These are phyloP conservation scores for Globisporangium middletonii DNA, from an alignment of 352 stramenopile species.

Conservation along the genomic window DNA sequence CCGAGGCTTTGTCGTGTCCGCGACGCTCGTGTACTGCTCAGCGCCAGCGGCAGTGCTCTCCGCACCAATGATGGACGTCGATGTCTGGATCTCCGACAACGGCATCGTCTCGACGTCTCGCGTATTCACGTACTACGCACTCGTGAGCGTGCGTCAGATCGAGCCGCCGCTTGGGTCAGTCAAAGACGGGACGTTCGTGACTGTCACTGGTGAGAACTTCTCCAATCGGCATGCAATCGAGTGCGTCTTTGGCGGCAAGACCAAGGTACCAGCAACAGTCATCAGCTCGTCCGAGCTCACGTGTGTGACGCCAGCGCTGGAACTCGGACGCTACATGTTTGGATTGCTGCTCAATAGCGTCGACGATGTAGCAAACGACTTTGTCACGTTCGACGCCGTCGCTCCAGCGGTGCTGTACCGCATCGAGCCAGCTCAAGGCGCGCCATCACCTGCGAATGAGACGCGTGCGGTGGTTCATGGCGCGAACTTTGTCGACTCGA, in stretches of 20 bases:
- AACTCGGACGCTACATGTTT: conserved; percentile 21
- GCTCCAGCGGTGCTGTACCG: conserved; percentile 22
- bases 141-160: conserved; percentile 10
- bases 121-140: conserved; percentile 19
- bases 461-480: conserved; percentile 30
- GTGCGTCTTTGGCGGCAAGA: conserved; percentile 28
- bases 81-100: conserved; percentile 33
- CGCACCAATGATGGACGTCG: conserved; percentile 7
- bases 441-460: conserved; percentile 13
- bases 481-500: conserved; percentile 45
- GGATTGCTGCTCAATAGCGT: conserved; percentile 21
- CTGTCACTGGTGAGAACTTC: conserved; percentile 20
- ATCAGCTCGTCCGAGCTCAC: conserved; percentile 4
- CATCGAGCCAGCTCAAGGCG: conserved; percentile 22
- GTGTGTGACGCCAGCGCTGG: conserved; percentile 25
- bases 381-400: conserved; percentile 29
- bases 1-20: conserved; percentile 18
- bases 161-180: conserved; percentile 24
- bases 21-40: conserved; percentile 16
- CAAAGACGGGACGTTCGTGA: conserved; percentile 24
- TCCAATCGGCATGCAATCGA: conserved; percentile 11
- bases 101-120: conserved; percentile 16
- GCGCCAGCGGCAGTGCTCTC: conserved; percentile 13
- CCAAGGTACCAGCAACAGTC: conserved; percentile 6
- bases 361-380: conserved; percentile 18